Conservation (phyloP, 768 basidiomycete species). For the Rhodocollybia butyracea region DNA sequence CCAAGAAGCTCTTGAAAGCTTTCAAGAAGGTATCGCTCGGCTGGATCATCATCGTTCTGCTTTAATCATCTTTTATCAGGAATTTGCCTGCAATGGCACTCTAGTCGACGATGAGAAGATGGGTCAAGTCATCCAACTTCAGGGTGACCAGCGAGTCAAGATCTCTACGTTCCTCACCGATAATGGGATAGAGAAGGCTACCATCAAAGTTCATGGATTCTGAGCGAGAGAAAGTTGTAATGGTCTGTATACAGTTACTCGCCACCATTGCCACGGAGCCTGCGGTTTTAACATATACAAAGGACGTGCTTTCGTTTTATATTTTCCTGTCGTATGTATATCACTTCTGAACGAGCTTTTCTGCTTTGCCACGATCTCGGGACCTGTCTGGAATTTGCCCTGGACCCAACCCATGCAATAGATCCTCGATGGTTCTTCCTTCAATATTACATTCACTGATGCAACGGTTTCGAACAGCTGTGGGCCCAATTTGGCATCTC, state of each 20-base stretch:
- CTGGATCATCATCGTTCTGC: slow-evolving; percentile 6
- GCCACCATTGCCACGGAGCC: background rate
- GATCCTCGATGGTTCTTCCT: too few relatives aligned
- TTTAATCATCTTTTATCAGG: slow-evolving; percentile 41
- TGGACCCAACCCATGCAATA: too few relatives aligned
- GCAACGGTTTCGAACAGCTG: too few relatives aligned
- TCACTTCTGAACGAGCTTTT: background rate
- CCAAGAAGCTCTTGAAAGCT: slow-evolving; percentile 96
- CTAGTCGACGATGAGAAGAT: slow-evolving; percentile 94
- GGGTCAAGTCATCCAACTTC: slow-evolving; percentile 97
- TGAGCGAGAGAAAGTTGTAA: too few relatives aligned
- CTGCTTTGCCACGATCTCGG: background rate
- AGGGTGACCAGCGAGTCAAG: slow-evolving; percentile 94
- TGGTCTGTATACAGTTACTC: background rate
- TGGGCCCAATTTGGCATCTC: too few relatives aligned
- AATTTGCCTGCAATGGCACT: slow-evolving; percentile 98
- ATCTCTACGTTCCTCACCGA: slow-evolving; percentile 85
- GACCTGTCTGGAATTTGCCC: too few relatives aligned
- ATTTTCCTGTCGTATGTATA: slow-evolving; percentile 26
- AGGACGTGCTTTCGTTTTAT: slow-evolving; percentile 13
- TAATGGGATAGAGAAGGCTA: slow-evolving; percentile 72
- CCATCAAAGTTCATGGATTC: slow-evolving; percentile 89
- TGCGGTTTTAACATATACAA: background rate
- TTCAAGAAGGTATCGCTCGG: slow-evolving; percentile 83
- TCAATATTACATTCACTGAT: too few relatives aligned